Conservation (phyloP, 768 basidiomycete species). For the Rhizopogon vinicolor region DNA sequence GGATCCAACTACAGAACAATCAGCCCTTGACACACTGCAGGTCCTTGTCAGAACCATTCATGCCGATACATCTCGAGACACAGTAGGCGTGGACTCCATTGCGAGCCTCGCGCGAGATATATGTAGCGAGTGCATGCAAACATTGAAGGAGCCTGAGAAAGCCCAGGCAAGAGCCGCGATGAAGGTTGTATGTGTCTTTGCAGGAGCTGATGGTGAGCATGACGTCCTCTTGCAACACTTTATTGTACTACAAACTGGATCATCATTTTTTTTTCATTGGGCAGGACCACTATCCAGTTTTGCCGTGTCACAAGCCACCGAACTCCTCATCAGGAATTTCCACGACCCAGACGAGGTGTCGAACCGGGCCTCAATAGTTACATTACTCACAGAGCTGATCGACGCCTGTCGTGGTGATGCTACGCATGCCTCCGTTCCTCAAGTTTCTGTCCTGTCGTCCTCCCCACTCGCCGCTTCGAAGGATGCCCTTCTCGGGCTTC, state of each 20-base stretch:
- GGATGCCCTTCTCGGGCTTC: slow-evolving; percentile 68
- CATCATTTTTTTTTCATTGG: not conserved
- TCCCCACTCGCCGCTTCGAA: slow-evolving; percentile 55
- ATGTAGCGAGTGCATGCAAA: slow-evolving; percentile 74
- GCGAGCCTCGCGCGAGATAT: slow-evolving; percentile 68
- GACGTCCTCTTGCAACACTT: slow-evolving; percentile 21
- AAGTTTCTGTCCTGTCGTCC: slow-evolving; percentile 19
- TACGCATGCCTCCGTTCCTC: slow-evolving; percentile 8
- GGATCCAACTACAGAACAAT: slow-evolving; percentile 67
- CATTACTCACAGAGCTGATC: slow-evolving; percentile 64
- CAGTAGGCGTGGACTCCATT: slow-evolving; percentile 30
- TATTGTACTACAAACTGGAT: not conserved
- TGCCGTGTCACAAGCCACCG: slow-evolving; percentile 62
- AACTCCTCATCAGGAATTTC: slow-evolving; percentile 76
- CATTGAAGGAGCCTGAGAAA: slow-evolving; percentile 90
- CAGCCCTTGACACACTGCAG: slow-evolving; percentile 68
- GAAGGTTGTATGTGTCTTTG: slow-evolving; percentile 74
- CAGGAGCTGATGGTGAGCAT: slow-evolving; percentile 65
- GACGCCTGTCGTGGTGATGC: slow-evolving; percentile 45
- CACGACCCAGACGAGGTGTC: slow-evolving; percentile 63
- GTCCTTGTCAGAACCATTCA: slow-evolving; percentile 75
- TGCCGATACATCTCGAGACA: slow-evolving; percentile 35
- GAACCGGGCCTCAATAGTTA: slow-evolving; percentile 61
- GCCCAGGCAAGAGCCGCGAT: slow-evolving; percentile 85
- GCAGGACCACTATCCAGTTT: slow-evolving; percentile 66